These are phyloP conservation scores for Lizonia empirigonia DNA, from an alignment of 2,329 filamentous ascomycete genomes.

Conservation along the genomic window DNA sequence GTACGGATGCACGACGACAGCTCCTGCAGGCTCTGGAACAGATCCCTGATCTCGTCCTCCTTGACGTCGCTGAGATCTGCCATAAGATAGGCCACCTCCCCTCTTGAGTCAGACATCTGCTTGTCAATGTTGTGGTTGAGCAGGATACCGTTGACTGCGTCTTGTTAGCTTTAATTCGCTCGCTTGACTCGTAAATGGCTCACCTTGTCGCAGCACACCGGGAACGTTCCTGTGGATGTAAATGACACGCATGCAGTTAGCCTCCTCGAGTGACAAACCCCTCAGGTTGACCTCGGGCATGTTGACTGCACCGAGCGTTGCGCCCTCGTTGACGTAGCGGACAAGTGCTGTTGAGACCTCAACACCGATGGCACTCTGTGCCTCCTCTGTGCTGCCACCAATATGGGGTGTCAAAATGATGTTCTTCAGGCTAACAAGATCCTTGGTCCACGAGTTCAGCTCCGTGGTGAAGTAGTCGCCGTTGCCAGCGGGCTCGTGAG, in stretches of 20 bases:
- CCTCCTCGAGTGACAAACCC: slow-evolving; percentile 86
- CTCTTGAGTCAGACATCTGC: slow-evolving; percentile 95
- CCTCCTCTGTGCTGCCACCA: slow-evolving; percentile 96
- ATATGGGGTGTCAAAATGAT: slow-evolving; percentile 96
- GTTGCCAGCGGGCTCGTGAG: slow-evolving; percentile 90
- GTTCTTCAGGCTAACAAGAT: slow-evolving; percentile 84
- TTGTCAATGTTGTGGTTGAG: slow-evolving; percentile 98
- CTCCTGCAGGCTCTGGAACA: slow-evolving; percentile 81
- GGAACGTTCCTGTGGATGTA: slow-evolving; percentile 98
- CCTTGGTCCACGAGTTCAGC: slow-evolving; percentile 83
- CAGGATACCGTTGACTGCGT: slow-evolving; percentile 85
- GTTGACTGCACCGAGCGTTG: slow-evolving; percentile 91
- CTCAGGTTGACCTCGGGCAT: slow-evolving; percentile 93
- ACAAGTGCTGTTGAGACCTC: slow-evolving; percentile 90
- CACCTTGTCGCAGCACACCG: slow-evolving; percentile 85
- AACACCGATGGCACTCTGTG: slow-evolving; percentile 91
- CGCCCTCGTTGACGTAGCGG: slow-evolving; percentile 93
- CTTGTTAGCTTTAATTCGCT: slow-evolving; percentile 14
- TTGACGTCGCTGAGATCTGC: slow-evolving; percentile 92
- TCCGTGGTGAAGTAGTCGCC: slow-evolving; percentile 90
- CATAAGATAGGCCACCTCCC: slow-evolving; percentile 95
- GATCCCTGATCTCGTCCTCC: slow-evolving; percentile 78
- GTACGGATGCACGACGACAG: slow-evolving; percentile 66
- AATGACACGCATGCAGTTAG: slow-evolving; percentile 87
- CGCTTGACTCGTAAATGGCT: slow-evolving; percentile 12